Percentiles rank a stretch among this genome's conserved stretches.
Conservation (phyloP, 805 yeast species). For the Barnettozyma populi region DNA sequence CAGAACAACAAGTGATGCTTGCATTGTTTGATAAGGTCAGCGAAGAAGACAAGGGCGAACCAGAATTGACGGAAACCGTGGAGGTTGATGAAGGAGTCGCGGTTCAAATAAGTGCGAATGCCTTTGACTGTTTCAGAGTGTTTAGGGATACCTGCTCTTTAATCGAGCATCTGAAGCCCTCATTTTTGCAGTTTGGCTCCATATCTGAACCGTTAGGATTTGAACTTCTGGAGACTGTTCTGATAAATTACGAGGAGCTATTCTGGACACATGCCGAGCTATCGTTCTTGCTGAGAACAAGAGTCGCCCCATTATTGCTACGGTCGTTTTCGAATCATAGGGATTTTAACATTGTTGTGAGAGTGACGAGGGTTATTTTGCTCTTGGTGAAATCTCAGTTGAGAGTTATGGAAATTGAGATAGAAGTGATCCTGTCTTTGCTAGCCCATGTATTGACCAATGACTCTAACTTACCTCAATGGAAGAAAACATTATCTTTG, state of each 20-base stretch:
- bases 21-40: conserved; percentile 66
- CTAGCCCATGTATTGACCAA: conserved; percentile 66
- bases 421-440: conserved; percentile 74
- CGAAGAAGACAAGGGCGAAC: conserved; percentile 31
- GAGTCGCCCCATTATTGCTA: conserved; percentile 71
- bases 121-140: conserved; percentile 66
- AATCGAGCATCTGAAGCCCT: conserved; percentile 52
- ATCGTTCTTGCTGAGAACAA: conserved; percentile 56
- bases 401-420: conserved; percentile 60
- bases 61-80: conserved; percentile 5
- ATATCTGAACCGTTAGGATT: conserved; percentile 64
- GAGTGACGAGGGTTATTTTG: conserved; percentile 69
- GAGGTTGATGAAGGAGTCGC: conserved; percentile 40
- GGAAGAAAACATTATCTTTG: conserved; percentile 72
- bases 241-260: conserved; percentile 53
- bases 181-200: conserved; percentile 45
- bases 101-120: conserved; percentile 42
- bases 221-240: conserved; percentile 76
- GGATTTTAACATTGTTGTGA: conserved; percentile 63
- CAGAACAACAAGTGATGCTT: conserved; percentile 78
- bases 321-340: conserved; percentile 53
- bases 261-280: conserved; percentile 61
- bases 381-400: conserved; percentile 54
- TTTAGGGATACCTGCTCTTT: conserved; percentile 69
- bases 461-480: conserved; percentile 48